Conservation (phyloP, 2,329 filamentous ascomycete genomes). For the Thelonectria rubi region DNA sequence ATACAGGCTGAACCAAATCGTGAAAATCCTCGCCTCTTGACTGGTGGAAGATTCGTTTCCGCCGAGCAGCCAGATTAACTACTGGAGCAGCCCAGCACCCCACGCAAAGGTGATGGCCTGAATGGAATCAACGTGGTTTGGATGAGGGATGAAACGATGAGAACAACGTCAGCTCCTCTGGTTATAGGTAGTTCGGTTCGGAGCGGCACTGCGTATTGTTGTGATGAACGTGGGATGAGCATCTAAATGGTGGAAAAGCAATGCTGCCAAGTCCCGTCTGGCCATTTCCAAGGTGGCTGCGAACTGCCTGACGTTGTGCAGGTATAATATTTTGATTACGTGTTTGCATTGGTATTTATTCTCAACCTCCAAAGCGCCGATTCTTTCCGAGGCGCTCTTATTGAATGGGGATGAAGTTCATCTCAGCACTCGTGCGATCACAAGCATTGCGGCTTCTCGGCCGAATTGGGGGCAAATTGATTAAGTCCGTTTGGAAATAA, state of each 20-base stretch:
- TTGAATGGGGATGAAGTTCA: no score
- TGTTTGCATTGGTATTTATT: no score
- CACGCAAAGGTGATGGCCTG: not conserved
- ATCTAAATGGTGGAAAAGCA: conserved; percentile 12
- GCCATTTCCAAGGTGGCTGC: not conserved
- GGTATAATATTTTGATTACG: no score
- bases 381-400: no score
- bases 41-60: not conserved
- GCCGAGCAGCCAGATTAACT: not conserved
- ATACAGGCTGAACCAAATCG: not conserved
- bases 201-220: not conserved
- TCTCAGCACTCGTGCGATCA: no score
- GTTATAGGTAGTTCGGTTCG: not conserved
- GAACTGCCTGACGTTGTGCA: not conserved
- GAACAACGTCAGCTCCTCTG: not conserved
- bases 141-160: not conserved
- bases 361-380: no score
- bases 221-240: not conserved
- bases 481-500: no score
- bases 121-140: not conserved
- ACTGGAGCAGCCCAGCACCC: not conserved
- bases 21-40: not conserved
- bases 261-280: not conserved
- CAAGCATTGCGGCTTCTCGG: no score
- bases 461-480: no score